Base-by-base conservation (phyloP, 1,139 yeast genomes). In the Geotrichum aggregatum region DNA sequence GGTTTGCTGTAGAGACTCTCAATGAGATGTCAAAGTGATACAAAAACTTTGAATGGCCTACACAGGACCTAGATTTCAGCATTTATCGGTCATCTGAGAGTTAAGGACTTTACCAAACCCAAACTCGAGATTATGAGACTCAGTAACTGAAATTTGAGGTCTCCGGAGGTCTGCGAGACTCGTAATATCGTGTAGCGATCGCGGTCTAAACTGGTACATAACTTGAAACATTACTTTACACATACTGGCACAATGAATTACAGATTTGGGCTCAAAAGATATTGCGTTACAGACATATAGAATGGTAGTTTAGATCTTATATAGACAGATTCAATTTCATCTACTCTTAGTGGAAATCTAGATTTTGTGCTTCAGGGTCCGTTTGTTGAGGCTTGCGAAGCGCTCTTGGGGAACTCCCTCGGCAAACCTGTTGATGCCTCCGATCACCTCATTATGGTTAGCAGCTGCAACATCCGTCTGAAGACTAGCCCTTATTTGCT, bases 391-490 rank as follows among this genome's bases (percentile, higher is more conserved):
- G 62, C 76, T 75, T 43, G 71, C 71, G 65, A 87, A 87, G 50
- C 89, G 77, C 47, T 71, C 66, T 67, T 86, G 95, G 1, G 96
- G 96, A 57, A 78, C 75, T 49, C 94, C 92, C 56, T 77, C 72
- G 46, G 84, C 71, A 84, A 92, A 88, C 63, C 79, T 79, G 53
- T 76, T 74, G 57, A 86, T 75, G 3, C 95, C 95, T 53, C 75
- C 73, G 59, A 82, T 73, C 35, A 82, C 82, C 69, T 87, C 96
- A 56, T 76, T 75, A 16, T 85, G 73, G 62, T 80, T 83, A 43
- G 84, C 82, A 52, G 74, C 71, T 49, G 68, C 68, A 52, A 76
- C 75, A 58, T 77, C 71, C 22, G 44, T 50, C 13, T 57, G 52
- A 45, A 56, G 48, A 59, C 79, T 74, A 38, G 72, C 70, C 50